Conservation (phyloP, 2,329 filamentous ascomycete genomes). For the Lasiodiplodia theobromae region DNA sequence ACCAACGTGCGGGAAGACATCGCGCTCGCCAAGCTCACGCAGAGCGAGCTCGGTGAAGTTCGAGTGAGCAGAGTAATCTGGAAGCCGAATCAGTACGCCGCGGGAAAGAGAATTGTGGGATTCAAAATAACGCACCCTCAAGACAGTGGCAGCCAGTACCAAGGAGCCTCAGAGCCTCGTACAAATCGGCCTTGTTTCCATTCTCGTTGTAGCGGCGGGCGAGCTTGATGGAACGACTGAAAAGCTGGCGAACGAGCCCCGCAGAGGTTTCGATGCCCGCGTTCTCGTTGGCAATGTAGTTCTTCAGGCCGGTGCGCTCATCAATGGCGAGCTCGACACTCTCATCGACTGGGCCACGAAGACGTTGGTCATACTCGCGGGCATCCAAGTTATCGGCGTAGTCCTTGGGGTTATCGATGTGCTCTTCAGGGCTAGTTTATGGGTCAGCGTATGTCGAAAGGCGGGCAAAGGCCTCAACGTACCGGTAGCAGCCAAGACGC, state of each 20-base stretch:
- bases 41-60: conserved; percentile 91
- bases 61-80: conserved; percentile 89
- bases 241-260: conserved; percentile 75
- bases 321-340: conserved; percentile 80
- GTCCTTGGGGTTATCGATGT: conserved; percentile 81
- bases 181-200: conserved; percentile 76
- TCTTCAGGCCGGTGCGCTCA: conserved; percentile 72
- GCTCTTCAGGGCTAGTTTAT: conserved; percentile 67
- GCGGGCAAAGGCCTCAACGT: conserved; percentile 29
- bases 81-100: conserved; percentile 6
- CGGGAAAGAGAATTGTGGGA: background rate
- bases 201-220: conserved; percentile 74
- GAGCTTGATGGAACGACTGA: conserved; percentile 77
- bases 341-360: conserved; percentile 85
- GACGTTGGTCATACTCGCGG: conserved; percentile 77
- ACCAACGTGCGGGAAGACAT: conserved; percentile 88
- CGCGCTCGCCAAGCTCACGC: conserved; percentile 81
- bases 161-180: conserved; percentile 84
- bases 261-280: conserved; percentile 83
- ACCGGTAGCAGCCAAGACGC: conserved; percentile 78
- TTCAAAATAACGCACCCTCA: conserved; percentile 62
- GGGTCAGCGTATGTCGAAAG: conserved; percentile 1
- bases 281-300: conserved; percentile 90
- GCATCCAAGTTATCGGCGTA: conserved; percentile 91
- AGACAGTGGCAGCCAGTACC: conserved; percentile 90